Evolutionary conservation across 2,329 filamentous ascomycete genomes (phyloP).

Genomic region (Fusarium buharicum): DNA sequence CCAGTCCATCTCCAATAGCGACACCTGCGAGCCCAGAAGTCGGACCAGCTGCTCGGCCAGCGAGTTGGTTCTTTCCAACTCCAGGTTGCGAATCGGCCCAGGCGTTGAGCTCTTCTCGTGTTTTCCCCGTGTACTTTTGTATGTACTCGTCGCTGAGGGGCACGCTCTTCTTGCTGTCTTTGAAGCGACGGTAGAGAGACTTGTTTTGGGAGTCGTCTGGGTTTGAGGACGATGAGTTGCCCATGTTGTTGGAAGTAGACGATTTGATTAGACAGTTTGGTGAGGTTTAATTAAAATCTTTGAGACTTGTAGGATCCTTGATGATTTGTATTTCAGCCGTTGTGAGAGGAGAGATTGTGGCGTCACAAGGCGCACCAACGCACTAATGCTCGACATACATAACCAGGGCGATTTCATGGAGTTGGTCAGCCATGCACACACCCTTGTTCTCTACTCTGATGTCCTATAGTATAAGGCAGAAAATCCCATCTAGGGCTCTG

Average conservation of each 20-base stretch:
- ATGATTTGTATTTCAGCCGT: background rate
- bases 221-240: conserved; percentile 18
- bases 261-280: background rate
- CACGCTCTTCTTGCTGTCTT: conserved; percentile 47
- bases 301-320: background rate
- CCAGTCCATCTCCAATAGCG: conserved; percentile 46
- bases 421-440: background rate
- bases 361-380: conserved; percentile 15
- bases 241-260: conserved; percentile 5
- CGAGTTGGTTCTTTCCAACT: conserved; percentile 54
- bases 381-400: background rate
- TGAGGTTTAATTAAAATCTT: too few species aligned
- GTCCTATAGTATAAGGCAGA: too few species aligned
- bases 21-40: conserved; percentile 47
- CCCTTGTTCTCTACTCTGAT: too few species aligned
- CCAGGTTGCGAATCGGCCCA: conserved; percentile 54
- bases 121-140: conserved; percentile 55
- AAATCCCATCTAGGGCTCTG: background rate
- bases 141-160: conserved; percentile 54
- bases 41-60: conserved; percentile 49
- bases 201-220: conserved; percentile 37
- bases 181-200: conserved; percentile 49
- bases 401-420: background rate
- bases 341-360: background rate
- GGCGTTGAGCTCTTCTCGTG: conserved; percentile 48